These are phyloP conservation scores for Salix dunnii DNA, from an alignment of 345 rosid genomes.

Conservation along the genomic window DNA sequence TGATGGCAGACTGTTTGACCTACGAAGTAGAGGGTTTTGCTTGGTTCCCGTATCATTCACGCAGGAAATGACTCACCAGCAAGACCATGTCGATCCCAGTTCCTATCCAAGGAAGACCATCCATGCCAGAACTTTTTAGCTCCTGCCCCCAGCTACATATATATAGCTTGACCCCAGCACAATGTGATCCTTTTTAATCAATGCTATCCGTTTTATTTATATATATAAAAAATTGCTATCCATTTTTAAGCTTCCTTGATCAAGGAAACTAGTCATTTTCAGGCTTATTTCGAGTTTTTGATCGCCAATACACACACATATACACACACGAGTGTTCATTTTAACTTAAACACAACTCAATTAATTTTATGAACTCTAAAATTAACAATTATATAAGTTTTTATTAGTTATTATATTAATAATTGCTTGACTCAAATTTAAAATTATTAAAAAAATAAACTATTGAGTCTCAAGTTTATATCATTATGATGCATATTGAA, in stretches of 20 bases:
- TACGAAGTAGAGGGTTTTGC: constrained; percentile 53
- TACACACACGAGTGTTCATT: no score
- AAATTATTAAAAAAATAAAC: no score
- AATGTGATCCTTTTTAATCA: neutral
- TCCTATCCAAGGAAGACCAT: neutral
- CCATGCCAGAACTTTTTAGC: neutral
- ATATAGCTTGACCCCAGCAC: neutral
- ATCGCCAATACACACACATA: neutral
- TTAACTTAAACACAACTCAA: no score
- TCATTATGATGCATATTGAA: no score
- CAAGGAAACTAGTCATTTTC: neutral
- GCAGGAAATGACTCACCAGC: constrained; percentile 16
- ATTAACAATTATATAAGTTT: no score
- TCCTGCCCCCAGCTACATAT: neutral
- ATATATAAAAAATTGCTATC: neutral
- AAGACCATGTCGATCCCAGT: neutral
- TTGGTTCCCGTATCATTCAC: constrained; percentile 44
- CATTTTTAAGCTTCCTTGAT: neutral
- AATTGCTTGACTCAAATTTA: no score
- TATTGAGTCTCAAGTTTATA: no score
- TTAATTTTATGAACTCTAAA: no score
- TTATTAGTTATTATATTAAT: no score
- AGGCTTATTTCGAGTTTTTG: neutral
- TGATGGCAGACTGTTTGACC: constrained; percentile 22
- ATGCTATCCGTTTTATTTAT: neutral